Evolutionary conservation across 2,329 filamentous ascomycete species (phyloP), one percentile per base, ranked within the genome.

Genomic region (Colletotrichum lupini): DNA sequence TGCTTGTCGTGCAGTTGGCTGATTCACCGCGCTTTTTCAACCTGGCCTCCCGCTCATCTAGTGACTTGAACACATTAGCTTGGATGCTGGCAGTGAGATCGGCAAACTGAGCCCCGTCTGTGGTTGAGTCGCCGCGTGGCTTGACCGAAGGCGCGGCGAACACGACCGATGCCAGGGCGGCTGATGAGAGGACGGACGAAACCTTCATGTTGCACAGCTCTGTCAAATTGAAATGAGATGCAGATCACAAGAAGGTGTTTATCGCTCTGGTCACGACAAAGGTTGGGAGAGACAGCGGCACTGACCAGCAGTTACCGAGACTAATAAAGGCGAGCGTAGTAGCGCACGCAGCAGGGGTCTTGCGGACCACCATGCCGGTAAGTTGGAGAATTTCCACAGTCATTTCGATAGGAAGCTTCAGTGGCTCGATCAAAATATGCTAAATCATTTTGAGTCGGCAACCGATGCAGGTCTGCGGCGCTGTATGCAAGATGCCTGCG

Each of bases 1-100:
- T 80, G 26, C 63, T 66, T 8, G 74, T 53, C n/a, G 76, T 79
- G 72, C 79, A 81, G 3, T 30, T 63, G 2, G 78, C 77, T 5
- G 56, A 69, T 53, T 72, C 53, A 14, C 75, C 77, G 35, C 75
- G 75, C 58, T 76, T 76, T 28, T 66, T 72, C 12, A 79, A 66
- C 42, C 66, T 68, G n/a, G 37, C 64, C 67, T 77, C 77, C 3
- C 74, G 71, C 49, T 74, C 67, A 14, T 69, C 57, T 30, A 80
- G 65, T 19, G 72, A 52, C 5, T 65, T 60, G 28, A 77, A 62
- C 46, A 79, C 67, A 19, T 73, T 57, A 11, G 73, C 67, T 66
- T 70, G 77, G 72, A 76, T 77, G 37, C 70, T 52, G 57, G 76
- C 74, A 14, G 77, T 71, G 22, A 77, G 74, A 30, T 76, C 56